phyloP scores from a whole-genome alignment of 1,284 basidiomycete genomes.

The Pseudozyma thailandica region DNA sequence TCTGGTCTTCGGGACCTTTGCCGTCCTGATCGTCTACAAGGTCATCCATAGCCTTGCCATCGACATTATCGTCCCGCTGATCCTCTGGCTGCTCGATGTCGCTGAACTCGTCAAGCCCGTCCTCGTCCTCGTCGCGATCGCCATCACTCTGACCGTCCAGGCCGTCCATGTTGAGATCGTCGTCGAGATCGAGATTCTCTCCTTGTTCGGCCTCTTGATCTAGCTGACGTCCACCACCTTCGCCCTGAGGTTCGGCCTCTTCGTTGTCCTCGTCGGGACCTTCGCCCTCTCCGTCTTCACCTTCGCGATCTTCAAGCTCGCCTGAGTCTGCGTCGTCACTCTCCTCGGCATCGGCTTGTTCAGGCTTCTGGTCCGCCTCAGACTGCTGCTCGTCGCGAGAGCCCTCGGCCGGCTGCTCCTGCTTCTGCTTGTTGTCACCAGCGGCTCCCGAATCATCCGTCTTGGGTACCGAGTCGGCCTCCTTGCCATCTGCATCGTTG shows the following conservation, averaged over 20 bases:
- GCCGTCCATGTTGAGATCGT: conserved; percentile 60
- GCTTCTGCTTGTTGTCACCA: conserved; percentile 68
- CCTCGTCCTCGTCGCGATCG: conserved; percentile 65
- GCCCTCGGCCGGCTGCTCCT: conserved; percentile 70
- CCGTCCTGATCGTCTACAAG: conserved; percentile 28
- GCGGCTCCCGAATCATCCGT: conserved; percentile 23
- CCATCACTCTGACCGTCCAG: conserved; percentile 50
- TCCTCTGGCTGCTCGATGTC: conserved; percentile 74
- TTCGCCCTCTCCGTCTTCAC: conserved; percentile 57
- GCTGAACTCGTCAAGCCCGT: conserved; percentile 75
- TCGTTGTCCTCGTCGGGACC: conserved; percentile 64
- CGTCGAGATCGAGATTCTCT: conserved; percentile 65
- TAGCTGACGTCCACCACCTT: conserved; percentile 68
- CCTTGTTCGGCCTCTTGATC: conserved; percentile 64
- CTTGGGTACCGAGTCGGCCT: conserved; percentile 49
- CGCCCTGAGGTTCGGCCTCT: conserved; percentile 67
- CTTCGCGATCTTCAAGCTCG: conserved; percentile 54
- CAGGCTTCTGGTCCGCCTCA: conserved; percentile 25
- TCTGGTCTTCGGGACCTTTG: conserved; percentile 44
- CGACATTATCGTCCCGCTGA: conserved; percentile 19
- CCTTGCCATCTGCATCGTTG: conserved; percentile 67
- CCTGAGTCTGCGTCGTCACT: conserved; percentile 35
- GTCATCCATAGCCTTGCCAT: conserved; percentile 43
- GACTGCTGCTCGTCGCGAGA: conserved; percentile 69
- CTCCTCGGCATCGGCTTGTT: conserved; percentile 19